Percentiles rank a stretch among this genome's conserved stretches.
phyloP scores from a whole-genome alignment of 2,329 filamentous ascomycete species.

The Berkeleyomyces basicola region DNA sequence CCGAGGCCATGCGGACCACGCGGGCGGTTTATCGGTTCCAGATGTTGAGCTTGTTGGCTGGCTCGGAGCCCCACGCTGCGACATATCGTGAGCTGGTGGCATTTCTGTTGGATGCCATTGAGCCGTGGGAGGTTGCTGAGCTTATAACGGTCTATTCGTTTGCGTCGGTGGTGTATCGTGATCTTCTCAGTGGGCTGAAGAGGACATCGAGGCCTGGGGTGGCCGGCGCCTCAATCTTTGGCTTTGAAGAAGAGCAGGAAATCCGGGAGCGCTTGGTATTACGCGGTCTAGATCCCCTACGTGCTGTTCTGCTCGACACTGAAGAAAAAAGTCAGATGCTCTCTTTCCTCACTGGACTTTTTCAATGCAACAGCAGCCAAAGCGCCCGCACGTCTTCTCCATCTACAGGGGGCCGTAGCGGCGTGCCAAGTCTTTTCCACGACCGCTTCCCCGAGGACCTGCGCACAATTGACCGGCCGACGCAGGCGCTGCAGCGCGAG shows the following conservation, averaged over 20 bases:
- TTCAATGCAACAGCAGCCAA: neutral
- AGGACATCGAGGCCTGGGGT: neutral
- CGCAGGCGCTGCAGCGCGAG: neutral
- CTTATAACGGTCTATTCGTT: constrained; percentile 10
- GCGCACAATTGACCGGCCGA: neutral
- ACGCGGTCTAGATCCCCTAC: constrained; percentile 4
- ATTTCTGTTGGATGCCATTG: constrained; percentile 5
- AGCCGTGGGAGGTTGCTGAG: constrained; percentile 12
- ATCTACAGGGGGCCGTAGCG: neutral
- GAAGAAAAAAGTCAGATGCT: neutral
- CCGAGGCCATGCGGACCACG: constrained; percentile 5
- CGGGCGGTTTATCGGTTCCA: constrained; percentile 12
- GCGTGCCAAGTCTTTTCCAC: neutral
- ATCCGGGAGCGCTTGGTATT: constrained; percentile 4
- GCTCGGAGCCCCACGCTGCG: neutral
- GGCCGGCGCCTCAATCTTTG: neutral
- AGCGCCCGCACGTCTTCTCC: neutral
- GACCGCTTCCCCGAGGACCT: neutral
- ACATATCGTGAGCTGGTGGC: neutral
- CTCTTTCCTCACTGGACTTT: neutral
- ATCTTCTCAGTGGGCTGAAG: constrained; percentile 1
- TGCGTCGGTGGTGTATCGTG: constrained; percentile 2
- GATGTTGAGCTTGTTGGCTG: constrained; percentile 4
- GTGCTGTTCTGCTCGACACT: constrained; percentile 4
- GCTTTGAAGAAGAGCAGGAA: neutral